phyloP scores from a whole-genome alignment of 2,329 filamentous ascomycete genomes.

The Colletotrichum sp. region DNA sequence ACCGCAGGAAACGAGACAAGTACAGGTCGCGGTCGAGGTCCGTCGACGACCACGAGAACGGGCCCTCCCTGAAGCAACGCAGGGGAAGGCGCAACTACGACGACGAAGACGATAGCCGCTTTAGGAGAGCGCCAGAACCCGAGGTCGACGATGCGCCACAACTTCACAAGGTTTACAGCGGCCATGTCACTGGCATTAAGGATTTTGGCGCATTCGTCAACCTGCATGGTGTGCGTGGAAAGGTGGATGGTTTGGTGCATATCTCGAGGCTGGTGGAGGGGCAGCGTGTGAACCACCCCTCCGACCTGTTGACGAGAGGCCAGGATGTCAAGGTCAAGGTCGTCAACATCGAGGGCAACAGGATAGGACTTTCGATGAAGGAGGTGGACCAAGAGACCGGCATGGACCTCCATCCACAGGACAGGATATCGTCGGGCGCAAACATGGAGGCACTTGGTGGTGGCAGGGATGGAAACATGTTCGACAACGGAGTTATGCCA shows the following conservation, averaged over 20 bases:
- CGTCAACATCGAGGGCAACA: constrained; percentile 79
- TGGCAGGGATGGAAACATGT: constrained; percentile 55
- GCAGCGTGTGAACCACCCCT: constrained; percentile 88
- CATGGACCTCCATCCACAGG: constrained; percentile 79
- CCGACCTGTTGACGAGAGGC: constrained; percentile 80
- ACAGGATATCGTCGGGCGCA: constrained; percentile 83
- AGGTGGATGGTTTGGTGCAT: constrained; percentile 92
- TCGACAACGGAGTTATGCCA: constrained; percentile 59
- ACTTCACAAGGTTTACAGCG: constrained; percentile 87
- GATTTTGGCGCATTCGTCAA: constrained; percentile 97
- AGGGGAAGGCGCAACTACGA: constrained; percentile 45
- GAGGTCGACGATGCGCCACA: constrained; percentile 85
- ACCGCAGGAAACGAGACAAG: constrained; percentile 40
- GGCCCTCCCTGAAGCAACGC: constrained; percentile 27
- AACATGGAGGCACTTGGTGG: constrained; percentile 85
- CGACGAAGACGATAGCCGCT: constrained; percentile 60
- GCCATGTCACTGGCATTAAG: constrained; percentile 89
- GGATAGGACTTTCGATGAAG: constrained; percentile 94
- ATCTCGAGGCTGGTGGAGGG: constrained; percentile 88
- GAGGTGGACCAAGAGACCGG: constrained; percentile 93
- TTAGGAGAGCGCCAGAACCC: constrained; percentile 68
- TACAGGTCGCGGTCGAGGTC: constrained; percentile 43
- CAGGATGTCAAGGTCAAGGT: constrained; percentile 95
- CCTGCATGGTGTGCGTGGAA: constrained; percentile 83
- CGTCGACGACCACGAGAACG: constrained; percentile 54